Evolutionary conservation across 2,329 filamentous ascomycete genomes (phyloP).

Genomic region (Ceratocystis alfenasii): DNA sequence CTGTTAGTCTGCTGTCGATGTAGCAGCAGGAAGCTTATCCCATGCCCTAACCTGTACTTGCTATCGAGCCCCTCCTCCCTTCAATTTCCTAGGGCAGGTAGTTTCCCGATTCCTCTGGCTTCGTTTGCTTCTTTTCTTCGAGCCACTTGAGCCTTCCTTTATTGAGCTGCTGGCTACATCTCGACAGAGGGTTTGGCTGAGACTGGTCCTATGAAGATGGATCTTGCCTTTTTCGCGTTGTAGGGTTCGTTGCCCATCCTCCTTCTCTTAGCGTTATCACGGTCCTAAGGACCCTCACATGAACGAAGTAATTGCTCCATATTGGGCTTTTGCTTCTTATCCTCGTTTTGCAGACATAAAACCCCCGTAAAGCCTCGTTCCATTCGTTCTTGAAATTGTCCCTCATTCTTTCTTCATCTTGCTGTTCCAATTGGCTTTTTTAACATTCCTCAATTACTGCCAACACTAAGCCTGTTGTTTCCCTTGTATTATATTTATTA

Average conservation of each 20-base stretch:
- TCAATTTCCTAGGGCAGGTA: background rate
- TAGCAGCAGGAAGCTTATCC: background rate
- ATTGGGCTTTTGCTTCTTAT: background rate
- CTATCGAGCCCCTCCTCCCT: background rate
- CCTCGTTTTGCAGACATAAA: background rate
- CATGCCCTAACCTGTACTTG: background rate
- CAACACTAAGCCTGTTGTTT: background rate
- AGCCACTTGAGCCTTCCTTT: background rate
- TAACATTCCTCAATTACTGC: background rate
- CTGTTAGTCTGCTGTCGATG: background rate
- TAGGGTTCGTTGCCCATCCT: background rate
- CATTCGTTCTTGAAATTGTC: background rate
- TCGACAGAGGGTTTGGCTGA: background rate
- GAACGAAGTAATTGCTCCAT: background rate
- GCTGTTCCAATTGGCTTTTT: background rate
- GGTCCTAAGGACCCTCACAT: background rate
- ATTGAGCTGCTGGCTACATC: background rate
- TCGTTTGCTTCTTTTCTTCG: background rate
- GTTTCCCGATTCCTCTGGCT: background rate
- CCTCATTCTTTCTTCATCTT: background rate
- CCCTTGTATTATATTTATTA: background rate
- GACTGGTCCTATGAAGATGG: background rate
- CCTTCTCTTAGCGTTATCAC: background rate
- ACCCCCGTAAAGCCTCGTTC: background rate
- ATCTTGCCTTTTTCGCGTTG: background rate